phyloP scores from a whole-genome alignment of 2,329 filamentous ascomycete genomes.

The Alternaria incomplexa region DNA sequence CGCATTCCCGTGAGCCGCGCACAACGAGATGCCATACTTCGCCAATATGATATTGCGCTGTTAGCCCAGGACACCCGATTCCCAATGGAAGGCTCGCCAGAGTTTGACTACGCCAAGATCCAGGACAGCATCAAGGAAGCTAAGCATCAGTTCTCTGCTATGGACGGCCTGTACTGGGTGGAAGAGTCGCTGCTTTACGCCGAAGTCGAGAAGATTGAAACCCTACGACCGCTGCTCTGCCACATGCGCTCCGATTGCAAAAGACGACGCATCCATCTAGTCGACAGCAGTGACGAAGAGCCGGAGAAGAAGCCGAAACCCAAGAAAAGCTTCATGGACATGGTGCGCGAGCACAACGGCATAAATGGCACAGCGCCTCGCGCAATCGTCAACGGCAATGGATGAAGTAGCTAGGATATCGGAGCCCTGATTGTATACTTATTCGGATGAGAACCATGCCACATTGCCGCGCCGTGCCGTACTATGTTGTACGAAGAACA shows the following conservation, averaged over 20 bases:
- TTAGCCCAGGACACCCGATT: slow-evolving; percentile 49
- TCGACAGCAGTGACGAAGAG: slow-evolving; percentile 22
- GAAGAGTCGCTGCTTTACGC: slow-evolving; percentile 35
- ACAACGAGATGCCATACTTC: slow-evolving; percentile 46
- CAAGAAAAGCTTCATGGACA: slow-evolving; percentile 47
- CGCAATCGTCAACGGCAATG: slow-evolving; percentile 30
- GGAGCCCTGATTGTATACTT: slow-evolving; percentile 12
- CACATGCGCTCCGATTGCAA: slow-evolving; percentile 38
- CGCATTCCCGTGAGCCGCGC: slow-evolving; percentile 41
- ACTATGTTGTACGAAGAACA: neutral
- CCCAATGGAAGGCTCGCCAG: slow-evolving; percentile 46
- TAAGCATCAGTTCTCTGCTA: slow-evolving; percentile 43
- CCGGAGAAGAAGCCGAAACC: slow-evolving; percentile 39
- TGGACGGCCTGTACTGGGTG: slow-evolving; percentile 50
- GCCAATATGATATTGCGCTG: slow-evolving; percentile 47
- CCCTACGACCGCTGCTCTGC: slow-evolving; percentile 34
- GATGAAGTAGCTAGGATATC: slow-evolving; percentile 20
- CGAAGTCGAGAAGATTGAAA: slow-evolving; percentile 40
- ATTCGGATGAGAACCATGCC: neutral
- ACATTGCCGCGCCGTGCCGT: neutral
- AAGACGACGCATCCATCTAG: slow-evolving; percentile 33
- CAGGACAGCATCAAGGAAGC: slow-evolving; percentile 45
- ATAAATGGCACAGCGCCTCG: slow-evolving; percentile 24
- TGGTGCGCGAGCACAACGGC: slow-evolving; percentile 34
- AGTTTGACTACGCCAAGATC: slow-evolving; percentile 46